Percentiles rank a stretch among this genome's conserved stretches.
Conservation (phyloP, 257 asterid species). For the Solanum sparsipilum region DNA sequence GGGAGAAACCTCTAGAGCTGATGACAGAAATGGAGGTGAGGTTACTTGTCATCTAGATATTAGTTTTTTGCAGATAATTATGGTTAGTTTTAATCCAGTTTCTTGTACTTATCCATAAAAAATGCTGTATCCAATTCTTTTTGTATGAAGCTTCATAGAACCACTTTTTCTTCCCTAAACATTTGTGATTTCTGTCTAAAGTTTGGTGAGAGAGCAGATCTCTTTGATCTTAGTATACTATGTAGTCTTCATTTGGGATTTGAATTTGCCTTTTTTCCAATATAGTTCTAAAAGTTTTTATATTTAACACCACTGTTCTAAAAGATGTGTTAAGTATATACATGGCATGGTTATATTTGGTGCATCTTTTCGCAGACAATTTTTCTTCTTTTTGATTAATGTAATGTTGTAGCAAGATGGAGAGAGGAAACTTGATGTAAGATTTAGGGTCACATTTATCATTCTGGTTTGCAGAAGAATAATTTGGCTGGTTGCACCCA, state of each 20-base stretch:
- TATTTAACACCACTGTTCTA: not conserved
- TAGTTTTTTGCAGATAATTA: not conserved
- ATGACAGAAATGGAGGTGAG: conserved; percentile 76
- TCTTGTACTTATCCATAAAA: not conserved
- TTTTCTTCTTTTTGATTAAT: not conserved
- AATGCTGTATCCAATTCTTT: not conserved
- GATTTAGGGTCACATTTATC: not conserved
- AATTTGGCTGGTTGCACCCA: not conserved
- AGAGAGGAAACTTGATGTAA: not conserved
- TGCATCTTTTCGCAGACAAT: not conserved
- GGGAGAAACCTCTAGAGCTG: conserved; percentile 90
- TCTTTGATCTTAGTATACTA: not conserved
- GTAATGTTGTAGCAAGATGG: not conserved
- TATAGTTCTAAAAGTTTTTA: not conserved
- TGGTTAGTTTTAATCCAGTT: not conserved
- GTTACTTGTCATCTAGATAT: not conserved
- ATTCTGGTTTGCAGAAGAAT: not conserved
- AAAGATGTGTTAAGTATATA: not conserved
- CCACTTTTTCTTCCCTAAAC: not conserved
- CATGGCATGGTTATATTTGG: not conserved
- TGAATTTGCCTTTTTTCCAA: not conserved
- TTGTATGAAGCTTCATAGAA: not conserved
- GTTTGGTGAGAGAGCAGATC: not conserved
- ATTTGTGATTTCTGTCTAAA: not conserved
- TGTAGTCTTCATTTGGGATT: not conserved